Base-by-base conservation (phyloP, 306 rosid genomes). In the Castanea sativa region DNA sequence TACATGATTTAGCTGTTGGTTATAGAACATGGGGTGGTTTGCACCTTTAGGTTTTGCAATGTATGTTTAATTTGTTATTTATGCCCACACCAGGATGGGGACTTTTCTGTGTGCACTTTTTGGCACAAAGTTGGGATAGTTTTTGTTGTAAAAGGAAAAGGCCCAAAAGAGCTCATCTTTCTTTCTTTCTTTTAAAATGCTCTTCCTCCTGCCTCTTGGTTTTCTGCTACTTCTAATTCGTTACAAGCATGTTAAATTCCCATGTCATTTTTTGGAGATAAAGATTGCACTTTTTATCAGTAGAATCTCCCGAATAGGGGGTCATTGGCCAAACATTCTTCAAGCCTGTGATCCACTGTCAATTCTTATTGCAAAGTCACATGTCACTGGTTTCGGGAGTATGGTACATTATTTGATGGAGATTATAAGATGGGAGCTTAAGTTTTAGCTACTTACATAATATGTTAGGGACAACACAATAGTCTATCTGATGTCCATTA, bases 291-390 rank as follows among this genome's bases (percentile, higher is more conserved):
- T 71, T 11, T 45, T 71, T 3, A 14, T 71, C 53, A 12, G 14
- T 19, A 21, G 33, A 69, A 69, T 69, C 16, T 18, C 55, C 56
- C 51, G 3, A 25, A 71, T 13, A 13, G 58, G 11, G 49, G 20
- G 5, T 25, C 19, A 19, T 45, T 21, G 41, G 3, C 71, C 52
- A 33, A 67, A 33, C 25, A 14, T n/a, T 16, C 7, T 6, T 64
- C 11, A 59, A 59, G 43, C 3, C 13, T 64, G 14, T 64, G 70
- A 30, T 74, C 41, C 74, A 59, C n/a, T 64, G 49, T 43, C 55
- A 18, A 55, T 61, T 69, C 73, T 52, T 69, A 32, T 57, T 70
- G 69, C 21, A 60, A 77, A 23, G 68, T 77, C 45, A 25, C 33
- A 25, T 21, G 2, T 25, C 16, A 80, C 59, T 59, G 58, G 33